These are phyloP conservation scores for Anethum foeniculum DNA, from an alignment of 140 eudicot genomes.

Conservation along the genomic window DNA sequence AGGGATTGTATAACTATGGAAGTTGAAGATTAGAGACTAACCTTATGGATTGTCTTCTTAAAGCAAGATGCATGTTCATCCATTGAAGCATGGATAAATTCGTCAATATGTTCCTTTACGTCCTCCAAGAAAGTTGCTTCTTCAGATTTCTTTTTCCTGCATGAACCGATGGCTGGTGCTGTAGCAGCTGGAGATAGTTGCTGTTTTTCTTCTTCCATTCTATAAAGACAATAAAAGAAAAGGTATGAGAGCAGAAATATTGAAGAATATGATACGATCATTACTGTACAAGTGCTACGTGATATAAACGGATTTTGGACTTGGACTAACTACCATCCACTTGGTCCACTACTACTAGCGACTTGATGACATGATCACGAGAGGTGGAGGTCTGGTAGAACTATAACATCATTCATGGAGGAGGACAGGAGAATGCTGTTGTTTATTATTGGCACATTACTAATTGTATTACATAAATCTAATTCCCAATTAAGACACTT, in stretches of 20 bases:
- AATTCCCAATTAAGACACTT: neutral
- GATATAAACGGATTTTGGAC: neutral
- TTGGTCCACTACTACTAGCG: neutral
- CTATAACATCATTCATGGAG: neutral
- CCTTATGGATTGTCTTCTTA: constrained; percentile 69
- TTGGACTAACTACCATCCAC: neutral
- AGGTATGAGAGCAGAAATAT: neutral
- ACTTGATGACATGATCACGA: neutral
- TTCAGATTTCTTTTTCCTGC: constrained; percentile 74
- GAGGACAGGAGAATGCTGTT: neutral
- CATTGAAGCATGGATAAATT: constrained; percentile 76
- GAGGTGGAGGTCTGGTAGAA: neutral
- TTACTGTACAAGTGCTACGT: neutral
- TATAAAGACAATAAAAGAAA: neutral
- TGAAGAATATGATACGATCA: neutral
- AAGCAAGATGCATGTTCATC: constrained; percentile 81
- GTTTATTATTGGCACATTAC: neutral
- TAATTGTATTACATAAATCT: neutral
- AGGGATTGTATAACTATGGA: neutral
- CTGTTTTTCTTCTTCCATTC: constrained; percentile 44
- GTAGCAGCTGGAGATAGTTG: constrained; percentile 22
- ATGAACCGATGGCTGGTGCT: constrained; percentile 35
- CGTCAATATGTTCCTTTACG: constrained; percentile 85
- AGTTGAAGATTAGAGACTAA: constrained; percentile 14
- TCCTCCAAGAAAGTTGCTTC: constrained; percentile 74